phyloP scores from a whole-genome alignment of 306 rosid species.

The Hippophae gyantsensis region DNA sequence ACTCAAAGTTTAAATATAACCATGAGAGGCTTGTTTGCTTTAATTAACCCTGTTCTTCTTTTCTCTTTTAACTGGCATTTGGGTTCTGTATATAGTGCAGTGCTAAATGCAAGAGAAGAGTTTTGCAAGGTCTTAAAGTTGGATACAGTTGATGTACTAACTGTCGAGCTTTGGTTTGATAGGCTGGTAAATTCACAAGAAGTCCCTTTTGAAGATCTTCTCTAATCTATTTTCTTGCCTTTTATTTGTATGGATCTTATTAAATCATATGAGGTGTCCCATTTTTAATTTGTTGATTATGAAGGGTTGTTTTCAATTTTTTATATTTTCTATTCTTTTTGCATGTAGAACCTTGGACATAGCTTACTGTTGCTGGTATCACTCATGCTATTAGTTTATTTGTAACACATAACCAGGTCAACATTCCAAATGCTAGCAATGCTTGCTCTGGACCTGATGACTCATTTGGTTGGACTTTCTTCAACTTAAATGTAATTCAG shows the following conservation, averaged over 20 bases:
- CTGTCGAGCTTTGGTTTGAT: slow-evolving; percentile 38
- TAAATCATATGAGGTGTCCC: not conserved
- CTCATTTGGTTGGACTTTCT: slow-evolving; percentile 51
- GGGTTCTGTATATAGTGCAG: slow-evolving; percentile 39
- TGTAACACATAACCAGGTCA: slow-evolving; percentile 29
- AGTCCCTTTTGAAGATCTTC: not conserved
- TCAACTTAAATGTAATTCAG: slow-evolving; percentile 41
- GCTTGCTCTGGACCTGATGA: slow-evolving; percentile 33
- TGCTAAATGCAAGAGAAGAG: slow-evolving; percentile 41
- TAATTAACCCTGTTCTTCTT: slow-evolving; percentile 9
- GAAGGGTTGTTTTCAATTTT: too few species aligned
- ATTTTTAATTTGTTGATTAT: not conserved
- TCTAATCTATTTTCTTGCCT: not conserved
- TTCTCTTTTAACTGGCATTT: slow-evolving; percentile 17
- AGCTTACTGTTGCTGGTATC: too few species aligned
- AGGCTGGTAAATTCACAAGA: slow-evolving; percentile 30
- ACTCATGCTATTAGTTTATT: slow-evolving; percentile 3
- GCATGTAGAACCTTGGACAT: too few species aligned
- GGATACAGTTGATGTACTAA: slow-evolving; percentile 42
- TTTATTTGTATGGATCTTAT: not conserved
- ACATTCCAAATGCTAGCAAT: slow-evolving; percentile 42
- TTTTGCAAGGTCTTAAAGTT: slow-evolving; percentile 46
- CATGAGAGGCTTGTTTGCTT: slow-evolving; percentile 3
- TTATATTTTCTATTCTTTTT: too few species aligned
- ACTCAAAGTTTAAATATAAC: not conserved